Conservation (phyloP, 306 rosid genomes). For the Quercus agrifolia region DNA sequence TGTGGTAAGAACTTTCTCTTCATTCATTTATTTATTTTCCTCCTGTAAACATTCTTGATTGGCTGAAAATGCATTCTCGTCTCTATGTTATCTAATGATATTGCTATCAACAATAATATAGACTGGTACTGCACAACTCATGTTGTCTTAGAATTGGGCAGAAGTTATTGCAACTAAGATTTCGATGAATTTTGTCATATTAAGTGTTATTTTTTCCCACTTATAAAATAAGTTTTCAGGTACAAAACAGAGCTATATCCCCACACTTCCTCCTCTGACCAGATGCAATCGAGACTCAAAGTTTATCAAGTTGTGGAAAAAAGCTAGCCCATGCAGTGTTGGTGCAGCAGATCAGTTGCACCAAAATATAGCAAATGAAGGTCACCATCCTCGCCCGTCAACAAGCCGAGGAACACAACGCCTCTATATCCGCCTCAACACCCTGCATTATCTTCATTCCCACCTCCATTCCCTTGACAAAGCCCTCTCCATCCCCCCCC, state of each 20-base stretch:
- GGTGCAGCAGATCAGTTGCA: conserved; percentile 27
- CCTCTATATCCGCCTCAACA: conserved; percentile 86
- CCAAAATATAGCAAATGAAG: conserved; percentile 43
- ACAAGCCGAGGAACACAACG: conserved; percentile 97
- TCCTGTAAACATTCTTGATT: not conserved
- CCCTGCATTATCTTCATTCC: conserved; percentile 59
- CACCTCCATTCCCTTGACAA: conserved; percentile 61
- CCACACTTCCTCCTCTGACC: conserved; percentile 78
- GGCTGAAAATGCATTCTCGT: not conserved
- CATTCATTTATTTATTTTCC: not conserved
- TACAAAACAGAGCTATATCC: conserved; percentile 76
- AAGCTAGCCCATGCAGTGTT: conserved; percentile 58
- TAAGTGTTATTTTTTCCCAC: not conserved
- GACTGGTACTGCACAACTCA: not conserved
- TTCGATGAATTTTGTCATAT: not conserved
- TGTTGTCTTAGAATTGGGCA: too few relatives aligned
- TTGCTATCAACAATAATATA: not conserved
- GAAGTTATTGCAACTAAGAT: not conserved
- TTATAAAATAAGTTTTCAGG: conserved; percentile 39
- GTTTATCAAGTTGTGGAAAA: conserved; percentile 65
- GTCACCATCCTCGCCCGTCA: conserved; percentile 64
- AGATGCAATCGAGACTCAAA: conserved; percentile 81
- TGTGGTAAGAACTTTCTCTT: conserved; percentile 51
- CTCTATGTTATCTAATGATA: not conserved
- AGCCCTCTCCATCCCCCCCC: conserved; percentile 40